Evolutionary conservation across 176 grass and related monocot genomes (phyloP), one percentile per base, ranked within the genome.

Genomic region (Oryza nivara): DNA sequence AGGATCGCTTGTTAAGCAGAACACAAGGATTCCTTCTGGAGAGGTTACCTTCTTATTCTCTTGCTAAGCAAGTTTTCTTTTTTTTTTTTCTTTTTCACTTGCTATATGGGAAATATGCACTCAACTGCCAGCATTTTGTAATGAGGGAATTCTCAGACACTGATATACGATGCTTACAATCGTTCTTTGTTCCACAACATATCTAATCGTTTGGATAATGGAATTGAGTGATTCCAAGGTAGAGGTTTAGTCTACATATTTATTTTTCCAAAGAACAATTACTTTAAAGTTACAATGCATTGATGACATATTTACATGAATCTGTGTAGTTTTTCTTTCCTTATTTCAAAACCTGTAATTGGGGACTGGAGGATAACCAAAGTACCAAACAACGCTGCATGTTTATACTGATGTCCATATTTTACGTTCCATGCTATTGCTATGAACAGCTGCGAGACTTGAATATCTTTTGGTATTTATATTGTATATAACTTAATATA

Each of bases 1-100:
- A 5, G 93, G 96, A 65, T 87, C 96, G 23, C 96, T 98, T 83
- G 96, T 98, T 52, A 93, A 86, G 79, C 96, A 98, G 91, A 91
- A 94, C 56, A 95, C 96, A 35, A 86, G 89, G 64, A 92, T 98
- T 84, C 92, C 96, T 85, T 88, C 82, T 88, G 91, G 96, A 89
- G 92, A 98, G 96, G 96, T 97, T 74, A 67, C 44, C 76, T 73
- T 70, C 80, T 88, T 72, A 65, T 84, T 79, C 16, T 78, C n/a
- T 56, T 43, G 6, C 35, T 73, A 58, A 38, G 45, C 25, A 65
- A 74, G 26, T 77, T 76, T 74, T 77, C 9, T 3, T 26, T 77
- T 76, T 68, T 76, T 68, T 3, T 32, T 32, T 32, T 32, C 2
- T 32, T 32, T 32, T 68, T 25, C 68, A 5, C 35, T 71, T 74